A percentile compares a stretch with the other conserved stretches of the same genome.
Evolutionary conservation across 495 filamentous ascomycete genomes (phyloP).

Genomic region (Neurospora pannonica): DNA sequence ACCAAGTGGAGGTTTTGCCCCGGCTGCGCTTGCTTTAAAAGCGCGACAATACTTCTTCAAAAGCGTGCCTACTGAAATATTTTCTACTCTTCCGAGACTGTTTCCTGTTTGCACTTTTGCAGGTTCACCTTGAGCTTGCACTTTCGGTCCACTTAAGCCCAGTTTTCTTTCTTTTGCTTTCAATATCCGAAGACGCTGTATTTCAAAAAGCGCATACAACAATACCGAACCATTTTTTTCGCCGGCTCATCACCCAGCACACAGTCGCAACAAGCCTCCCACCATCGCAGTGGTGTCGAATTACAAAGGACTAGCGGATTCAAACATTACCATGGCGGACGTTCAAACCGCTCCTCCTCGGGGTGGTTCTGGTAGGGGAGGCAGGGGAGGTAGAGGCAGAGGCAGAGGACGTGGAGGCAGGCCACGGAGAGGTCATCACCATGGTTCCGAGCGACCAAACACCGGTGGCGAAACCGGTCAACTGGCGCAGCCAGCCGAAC

Average conservation of each 20-base stretch:
- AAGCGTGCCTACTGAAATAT: background rate
- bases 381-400: slow-evolving; percentile 11
- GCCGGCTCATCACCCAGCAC: background rate
- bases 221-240: background rate
- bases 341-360: slow-evolving; percentile 4
- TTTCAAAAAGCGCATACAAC: slow-evolving; percentile 42
- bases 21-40: background rate
- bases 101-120: background rate
- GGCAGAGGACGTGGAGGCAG: slow-evolving; percentile 2
- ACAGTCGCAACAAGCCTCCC: background rate
- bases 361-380: slow-evolving; percentile 14
- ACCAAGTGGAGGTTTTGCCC: background rate
- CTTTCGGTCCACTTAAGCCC: background rate
- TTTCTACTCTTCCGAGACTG: background rate
- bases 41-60: background rate
- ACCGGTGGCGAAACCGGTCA: background rate
- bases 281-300: background rate
- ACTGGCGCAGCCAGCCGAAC: background rate
- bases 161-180: background rate
- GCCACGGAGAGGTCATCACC: slow-evolving; percentile 1
- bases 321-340: slow-evolving; percentile 11
- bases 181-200: slow-evolving; percentile 40
- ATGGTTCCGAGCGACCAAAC: background rate
- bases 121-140: background rate
- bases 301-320: background rate